phyloP scores from a whole-genome alignment of 345 rosid species.

The Arabis hirsuta region DNA sequence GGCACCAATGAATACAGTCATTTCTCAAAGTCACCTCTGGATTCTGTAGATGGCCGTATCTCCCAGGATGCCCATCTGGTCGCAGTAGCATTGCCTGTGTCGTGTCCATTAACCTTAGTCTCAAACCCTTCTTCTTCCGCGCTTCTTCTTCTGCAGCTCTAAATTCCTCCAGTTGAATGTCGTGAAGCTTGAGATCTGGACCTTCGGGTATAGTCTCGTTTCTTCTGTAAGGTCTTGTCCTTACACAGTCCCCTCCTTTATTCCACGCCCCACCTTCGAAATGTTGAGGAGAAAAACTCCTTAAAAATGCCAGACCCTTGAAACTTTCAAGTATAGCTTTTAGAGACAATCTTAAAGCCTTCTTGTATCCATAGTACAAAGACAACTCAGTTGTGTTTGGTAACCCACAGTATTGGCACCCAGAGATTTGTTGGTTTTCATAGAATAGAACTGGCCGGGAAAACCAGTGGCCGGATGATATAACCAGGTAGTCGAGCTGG shows the following conservation, averaged over 20 bases:
- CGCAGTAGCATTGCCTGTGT: constrained; percentile 63
- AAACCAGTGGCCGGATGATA: constrained; percentile 81
- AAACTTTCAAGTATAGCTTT: constrained; percentile 56
- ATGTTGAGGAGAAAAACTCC: constrained; percentile 81
- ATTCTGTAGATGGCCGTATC: constrained; percentile 63
- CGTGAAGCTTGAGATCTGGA: constrained; percentile 57
- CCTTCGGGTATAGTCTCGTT: constrained; percentile 66
- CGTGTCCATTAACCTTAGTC: constrained; percentile 59
- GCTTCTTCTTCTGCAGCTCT: constrained; percentile 57
- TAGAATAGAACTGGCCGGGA: constrained; percentile 59
- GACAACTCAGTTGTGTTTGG: constrained; percentile 58
- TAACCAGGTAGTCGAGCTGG: constrained; percentile 63
- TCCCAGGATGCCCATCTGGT: constrained; percentile 86
- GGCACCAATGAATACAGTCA: constrained; percentile 91
- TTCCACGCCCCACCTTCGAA: constrained; percentile 81
- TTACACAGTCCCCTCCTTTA: constrained; percentile 66
- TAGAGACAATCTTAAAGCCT: constrained; percentile 69
- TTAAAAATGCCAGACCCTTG: constrained; percentile 62
- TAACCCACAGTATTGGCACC: constrained; percentile 67
- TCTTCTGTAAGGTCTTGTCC: constrained; percentile 61
- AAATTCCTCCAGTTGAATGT: constrained; percentile 73
- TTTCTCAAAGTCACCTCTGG: constrained; percentile 30
- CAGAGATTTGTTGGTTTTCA: constrained; percentile 52
- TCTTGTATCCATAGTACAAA: constrained; percentile 61
- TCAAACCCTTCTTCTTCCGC: constrained; percentile 57